Evolutionary conservation across 208 protist species (phyloP).

Genomic region (Vickermania ingenoplastis): DNA sequence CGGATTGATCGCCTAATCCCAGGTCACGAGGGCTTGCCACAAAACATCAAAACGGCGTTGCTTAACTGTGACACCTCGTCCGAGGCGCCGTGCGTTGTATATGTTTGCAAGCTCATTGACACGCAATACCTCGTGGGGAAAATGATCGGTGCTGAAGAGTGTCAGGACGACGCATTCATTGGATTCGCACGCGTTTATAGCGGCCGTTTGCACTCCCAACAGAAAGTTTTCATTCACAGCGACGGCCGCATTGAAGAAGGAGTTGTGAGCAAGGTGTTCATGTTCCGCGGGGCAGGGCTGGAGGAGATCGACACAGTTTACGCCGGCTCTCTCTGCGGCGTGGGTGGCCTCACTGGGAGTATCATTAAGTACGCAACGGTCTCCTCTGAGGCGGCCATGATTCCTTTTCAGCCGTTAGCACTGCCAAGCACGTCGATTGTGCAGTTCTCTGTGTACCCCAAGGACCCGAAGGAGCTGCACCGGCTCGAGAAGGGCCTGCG

Average conservation of each 20-base stretch:
- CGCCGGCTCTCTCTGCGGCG: constrained; percentile 86
- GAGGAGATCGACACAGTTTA: constrained; percentile 73
- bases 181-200: constrained; percentile 95
- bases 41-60: constrained; percentile 29
- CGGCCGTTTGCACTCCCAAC: constrained; percentile 87
- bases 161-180: constrained; percentile 85
- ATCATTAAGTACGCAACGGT: constrained; percentile 95
- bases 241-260: constrained; percentile 35
- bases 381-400: constrained; percentile 42
- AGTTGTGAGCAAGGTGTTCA: constrained; percentile 56
- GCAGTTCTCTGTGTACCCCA: constrained; percentile 92
- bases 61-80: constrained; percentile 41
- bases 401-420: constrained; percentile 78
- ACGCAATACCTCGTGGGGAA: constrained; percentile 75
- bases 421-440: constrained; percentile 93
- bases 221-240: constrained; percentile 84
- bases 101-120: constrained; percentile 81
- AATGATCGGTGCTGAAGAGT: constrained; percentile 29
- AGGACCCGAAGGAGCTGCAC: constrained; percentile 66
- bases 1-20: constrained; percentile 64
- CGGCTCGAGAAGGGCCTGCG: constrained; percentile 78
- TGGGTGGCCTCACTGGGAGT: constrained; percentile 87
- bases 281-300: constrained; percentile 93
- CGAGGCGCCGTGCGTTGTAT: constrained; percentile 70
- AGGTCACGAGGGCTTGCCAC: constrained; percentile 28